phyloP scores from a whole-genome alignment of 1,284 basidiomycete species.

The Cystobasidium slooffiae region DNA sequence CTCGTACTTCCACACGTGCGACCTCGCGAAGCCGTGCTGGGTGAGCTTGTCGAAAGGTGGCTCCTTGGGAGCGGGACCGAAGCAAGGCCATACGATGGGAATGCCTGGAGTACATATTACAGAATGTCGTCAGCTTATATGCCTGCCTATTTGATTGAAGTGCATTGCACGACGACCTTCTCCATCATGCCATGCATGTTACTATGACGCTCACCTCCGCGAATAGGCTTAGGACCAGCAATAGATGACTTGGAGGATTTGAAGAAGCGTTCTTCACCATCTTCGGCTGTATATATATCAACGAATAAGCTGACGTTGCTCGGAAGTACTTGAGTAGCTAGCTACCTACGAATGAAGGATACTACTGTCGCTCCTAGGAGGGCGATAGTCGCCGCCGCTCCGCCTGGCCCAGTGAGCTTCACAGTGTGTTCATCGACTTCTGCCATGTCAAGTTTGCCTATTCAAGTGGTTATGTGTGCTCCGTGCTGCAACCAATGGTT shows the following conservation, averaged over 20 bases:
- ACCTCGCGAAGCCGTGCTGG: constrained; percentile 55
- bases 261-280: constrained; percentile 51
- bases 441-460: constrained; percentile 14
- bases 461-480: background rate
- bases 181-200: too few species aligned
- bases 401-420: constrained; percentile 13
- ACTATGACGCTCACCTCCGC: constrained; percentile 45
- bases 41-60: constrained; percentile 50
- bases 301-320: background rate
- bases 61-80: constrained; percentile 52
- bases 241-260: constrained; percentile 47
- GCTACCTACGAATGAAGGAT: constrained; percentile 46
- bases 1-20: constrained; percentile 48
- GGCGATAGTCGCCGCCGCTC: background rate
- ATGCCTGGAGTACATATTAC: constrained; percentile 45
- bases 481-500: too few species aligned
- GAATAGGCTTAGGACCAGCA: constrained; percentile 50
- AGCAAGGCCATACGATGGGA: constrained; percentile 51
- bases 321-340: too few species aligned
- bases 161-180: background rate
- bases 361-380: constrained; percentile 49
- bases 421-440: constrained; percentile 15
- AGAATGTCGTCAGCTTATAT: background rate
- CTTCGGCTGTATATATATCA: constrained; percentile 22
- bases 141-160: background rate